Conservation (phyloP, 2,329 filamentous ascomycete species). For the Cercospora brassicicola region DNA sequence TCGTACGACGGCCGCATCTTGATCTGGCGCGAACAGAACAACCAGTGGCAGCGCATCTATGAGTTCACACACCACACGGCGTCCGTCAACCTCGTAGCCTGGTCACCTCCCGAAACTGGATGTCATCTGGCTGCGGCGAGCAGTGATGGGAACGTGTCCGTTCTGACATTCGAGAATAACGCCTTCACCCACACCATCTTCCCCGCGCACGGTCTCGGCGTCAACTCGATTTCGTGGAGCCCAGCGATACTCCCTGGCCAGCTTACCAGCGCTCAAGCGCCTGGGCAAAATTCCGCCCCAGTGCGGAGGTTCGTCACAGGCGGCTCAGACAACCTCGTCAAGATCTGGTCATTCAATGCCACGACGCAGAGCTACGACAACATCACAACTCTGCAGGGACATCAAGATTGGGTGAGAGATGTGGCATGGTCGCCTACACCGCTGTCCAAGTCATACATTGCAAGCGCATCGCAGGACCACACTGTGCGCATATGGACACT, state of each 20-base stretch:
- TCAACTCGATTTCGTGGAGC: conserved; percentile 95
- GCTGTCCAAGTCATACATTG: conserved; percentile 93
- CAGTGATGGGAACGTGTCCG: conserved; percentile 87
- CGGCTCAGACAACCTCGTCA: conserved; percentile 88
- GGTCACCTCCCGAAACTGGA: conserved; percentile 95
- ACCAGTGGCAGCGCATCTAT: conserved; percentile 72
- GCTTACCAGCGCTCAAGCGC: conserved; percentile 67
- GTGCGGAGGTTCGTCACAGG: conserved; percentile 89
- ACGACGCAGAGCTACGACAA: conserved; percentile 39
- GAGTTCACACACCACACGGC: conserved; percentile 93
- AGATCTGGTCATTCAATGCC: conserved; percentile 83
- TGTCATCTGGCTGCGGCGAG: conserved; percentile 93
- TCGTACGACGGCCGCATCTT: conserved; percentile 97
- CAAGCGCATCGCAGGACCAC: conserved; percentile 92
- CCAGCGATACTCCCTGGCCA: conserved; percentile 81
- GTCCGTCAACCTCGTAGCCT: conserved; percentile 92
- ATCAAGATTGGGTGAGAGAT: conserved; percentile 95
- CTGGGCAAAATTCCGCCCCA: conserved; percentile 45
- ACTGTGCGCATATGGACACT: conserved; percentile 94
- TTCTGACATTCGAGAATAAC: conserved; percentile 96
- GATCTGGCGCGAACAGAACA: conserved; percentile 87
- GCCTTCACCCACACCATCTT: conserved; percentile 88
- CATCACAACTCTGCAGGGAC: conserved; percentile 69
- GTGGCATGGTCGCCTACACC: conserved; percentile 97
- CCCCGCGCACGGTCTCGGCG: conserved; percentile 86